These are phyloP conservation scores for Pseudevernia furfuracea DNA, from an alignment of 495 filamentous ascomycete species.

Conservation along the genomic window DNA sequence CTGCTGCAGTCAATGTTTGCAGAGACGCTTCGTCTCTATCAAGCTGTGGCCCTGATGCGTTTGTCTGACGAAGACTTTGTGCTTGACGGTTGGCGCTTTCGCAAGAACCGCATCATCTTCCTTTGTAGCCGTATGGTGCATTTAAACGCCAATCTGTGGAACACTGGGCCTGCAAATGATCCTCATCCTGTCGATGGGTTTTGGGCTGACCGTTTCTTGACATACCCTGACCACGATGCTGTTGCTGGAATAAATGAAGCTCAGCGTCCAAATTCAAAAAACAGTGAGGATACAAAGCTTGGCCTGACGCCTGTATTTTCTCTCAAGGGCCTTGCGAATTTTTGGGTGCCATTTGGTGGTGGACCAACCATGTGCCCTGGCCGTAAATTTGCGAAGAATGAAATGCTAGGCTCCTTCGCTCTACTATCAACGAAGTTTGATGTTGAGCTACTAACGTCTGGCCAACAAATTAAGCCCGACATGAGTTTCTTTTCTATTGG, in stretches of 20 bases:
- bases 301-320: neutral
- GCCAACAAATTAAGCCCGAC: neutral
- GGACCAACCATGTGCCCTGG: neutral
- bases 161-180: neutral
- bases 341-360: slow-evolving; percentile 8
- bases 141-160: slow-evolving; percentile 6
- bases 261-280: neutral
- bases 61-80: neutral
- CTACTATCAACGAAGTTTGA: slow-evolving; percentile 5
- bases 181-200: slow-evolving; percentile 6
- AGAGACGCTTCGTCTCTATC: slow-evolving; percentile 6
- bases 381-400: slow-evolving; percentile 3
- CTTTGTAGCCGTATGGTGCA: neutral
- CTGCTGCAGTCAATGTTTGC: slow-evolving; percentile 13
- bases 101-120: slow-evolving; percentile 9
- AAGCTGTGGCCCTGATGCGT: neutral
- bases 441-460: slow-evolving; percentile 4
- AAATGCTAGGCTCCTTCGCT: slow-evolving; percentile 8
- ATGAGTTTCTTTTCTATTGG: neutral
- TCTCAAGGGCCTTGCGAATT: neutral
- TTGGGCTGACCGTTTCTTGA: slow-evolving; percentile 9
- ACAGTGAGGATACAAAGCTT: neutral
- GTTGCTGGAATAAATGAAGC: neutral
- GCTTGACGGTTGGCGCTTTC: neutral
- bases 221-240: neutral